These are phyloP conservation scores for Trypanosoma boissoni DNA, from an alignment of 208 protist species.

Conservation along the genomic window DNA sequence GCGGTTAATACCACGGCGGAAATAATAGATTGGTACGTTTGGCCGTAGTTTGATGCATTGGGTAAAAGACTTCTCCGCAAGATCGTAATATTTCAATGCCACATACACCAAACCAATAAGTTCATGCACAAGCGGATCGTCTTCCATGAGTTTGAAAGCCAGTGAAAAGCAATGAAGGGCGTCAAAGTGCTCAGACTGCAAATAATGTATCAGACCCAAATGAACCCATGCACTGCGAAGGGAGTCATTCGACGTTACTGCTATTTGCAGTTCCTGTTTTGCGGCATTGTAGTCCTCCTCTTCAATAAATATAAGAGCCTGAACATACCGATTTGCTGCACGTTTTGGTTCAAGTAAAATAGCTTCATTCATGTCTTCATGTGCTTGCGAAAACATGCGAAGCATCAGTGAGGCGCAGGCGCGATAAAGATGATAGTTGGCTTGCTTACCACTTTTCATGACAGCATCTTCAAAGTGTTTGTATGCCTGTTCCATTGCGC, in stretches of 20 bases:
- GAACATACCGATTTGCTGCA: slow-evolving; percentile 49
- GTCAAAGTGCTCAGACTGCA: slow-evolving; percentile 32
- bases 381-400: slow-evolving; percentile 43
- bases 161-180: slow-evolving; percentile 49
- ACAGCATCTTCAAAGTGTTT: slow-evolving; percentile 72
- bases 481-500: slow-evolving; percentile 49
- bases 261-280: slow-evolving; percentile 30
- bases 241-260: slow-evolving; percentile 35
- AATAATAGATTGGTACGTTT: slow-evolving; percentile 38
- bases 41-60: slow-evolving; percentile 43
- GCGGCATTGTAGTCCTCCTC: slow-evolving; percentile 32
- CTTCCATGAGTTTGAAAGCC: slow-evolving; percentile 33
- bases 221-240: slow-evolving; percentile 50
- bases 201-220: slow-evolving; percentile 48
- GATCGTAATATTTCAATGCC: slow-evolving; percentile 65
- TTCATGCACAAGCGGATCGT: slow-evolving; percentile 54
- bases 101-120: slow-evolving; percentile 71
- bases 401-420: slow-evolving; percentile 64
- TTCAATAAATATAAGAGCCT: slow-evolving; percentile 44
- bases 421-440: slow-evolving; percentile 69
- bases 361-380: slow-evolving; percentile 57
- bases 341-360: slow-evolving; percentile 37
- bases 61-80: slow-evolving; percentile 73
- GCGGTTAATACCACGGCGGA: slow-evolving; percentile 38
- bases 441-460: slow-evolving; percentile 34